Conservation (phyloP, 2,329 filamentous ascomycete species). For the Aspergillus sp. region DNA sequence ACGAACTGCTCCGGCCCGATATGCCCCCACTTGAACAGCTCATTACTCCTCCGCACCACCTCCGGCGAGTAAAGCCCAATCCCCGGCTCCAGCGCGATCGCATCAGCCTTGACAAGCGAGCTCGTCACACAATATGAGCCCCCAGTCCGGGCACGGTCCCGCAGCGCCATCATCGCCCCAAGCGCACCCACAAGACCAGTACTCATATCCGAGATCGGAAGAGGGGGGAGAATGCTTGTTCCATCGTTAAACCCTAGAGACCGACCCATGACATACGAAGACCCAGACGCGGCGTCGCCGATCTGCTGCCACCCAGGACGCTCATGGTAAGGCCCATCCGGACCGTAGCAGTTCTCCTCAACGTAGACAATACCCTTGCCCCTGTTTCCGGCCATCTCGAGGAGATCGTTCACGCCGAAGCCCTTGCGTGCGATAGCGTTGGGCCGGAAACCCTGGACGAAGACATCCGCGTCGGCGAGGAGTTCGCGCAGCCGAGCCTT, state of each 20-base stretch:
- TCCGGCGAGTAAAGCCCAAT: conserved; percentile 34
- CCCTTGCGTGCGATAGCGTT: conserved; percentile 33
- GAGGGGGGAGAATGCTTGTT: neutral
- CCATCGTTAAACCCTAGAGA: conserved; percentile 10
- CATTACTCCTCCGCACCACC: conserved; percentile 15
- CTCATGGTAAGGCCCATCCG: conserved; percentile 45
- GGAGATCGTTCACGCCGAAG: conserved; percentile 17
- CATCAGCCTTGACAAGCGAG: conserved; percentile 33
- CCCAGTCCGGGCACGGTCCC: neutral
- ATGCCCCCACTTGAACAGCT: conserved; percentile 15
- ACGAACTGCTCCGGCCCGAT: conserved; percentile 23
- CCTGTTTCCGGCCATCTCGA: conserved; percentile 39
- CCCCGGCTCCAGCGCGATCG: conserved; percentile 29
- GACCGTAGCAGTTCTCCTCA: conserved; percentile 52
- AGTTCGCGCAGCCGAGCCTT: conserved; percentile 40
- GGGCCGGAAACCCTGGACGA: conserved; percentile 53
- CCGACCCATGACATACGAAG: conserved; percentile 34
- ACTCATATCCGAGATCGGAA: neutral
- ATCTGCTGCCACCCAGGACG: conserved; percentile 54
- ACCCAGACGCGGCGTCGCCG: conserved; percentile 42
- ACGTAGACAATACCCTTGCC: conserved; percentile 48
- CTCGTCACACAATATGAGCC: conserved; percentile 21
- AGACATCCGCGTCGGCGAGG: conserved; percentile 52
- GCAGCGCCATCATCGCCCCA: neutral
- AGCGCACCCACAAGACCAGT: neutral